Conservation (phyloP, 2,329 filamentous ascomycete genomes). For the Emergomyces pasteurianus region DNA sequence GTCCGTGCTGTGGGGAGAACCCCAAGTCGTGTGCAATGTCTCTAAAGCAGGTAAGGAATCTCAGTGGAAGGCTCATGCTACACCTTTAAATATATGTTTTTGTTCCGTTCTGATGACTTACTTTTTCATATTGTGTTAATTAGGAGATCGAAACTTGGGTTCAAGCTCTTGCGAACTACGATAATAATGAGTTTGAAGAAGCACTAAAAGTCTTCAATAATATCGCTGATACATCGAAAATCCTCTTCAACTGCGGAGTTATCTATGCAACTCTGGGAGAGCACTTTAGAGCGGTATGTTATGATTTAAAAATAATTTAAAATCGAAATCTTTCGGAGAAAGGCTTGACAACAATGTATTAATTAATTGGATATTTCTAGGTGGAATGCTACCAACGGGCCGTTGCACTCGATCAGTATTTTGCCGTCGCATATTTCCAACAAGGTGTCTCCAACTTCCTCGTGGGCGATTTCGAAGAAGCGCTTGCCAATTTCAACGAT, state of each 20-base stretch:
- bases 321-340: not conserved
- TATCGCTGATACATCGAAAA: slow-evolving; percentile 93
- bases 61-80: not conserved
- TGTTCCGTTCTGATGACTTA: not conserved
- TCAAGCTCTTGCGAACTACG: slow-evolving; percentile 76
- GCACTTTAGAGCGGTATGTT: slow-evolving; percentile 80
- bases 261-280: slow-evolving; percentile 95
- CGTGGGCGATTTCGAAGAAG: slow-evolving; percentile 92
- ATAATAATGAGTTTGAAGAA: slow-evolving; percentile 95
- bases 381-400: slow-evolving; percentile 92
- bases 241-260: slow-evolving; percentile 95
- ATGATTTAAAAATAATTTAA: not conserved
- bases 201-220: slow-evolving; percentile 70
- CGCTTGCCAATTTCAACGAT: slow-evolving; percentile 96
- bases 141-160: slow-evolving; percentile 99
- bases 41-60: slow-evolving; percentile 14
- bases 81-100: not conserved
- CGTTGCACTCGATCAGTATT: slow-evolving; percentile 81
- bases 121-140: slow-evolving; percentile 25
- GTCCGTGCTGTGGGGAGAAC: not conserved
- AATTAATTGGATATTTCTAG: slow-evolving; percentile 36
- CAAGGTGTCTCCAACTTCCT: slow-evolving; percentile 97
- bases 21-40: slow-evolving; percentile 9
- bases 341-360: not conserved
- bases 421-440: slow-evolving; percentile 96